Base-by-base conservation (phyloP, 495 filamentous ascomycete genomes). In the Talaromyces borbonicus region DNA sequence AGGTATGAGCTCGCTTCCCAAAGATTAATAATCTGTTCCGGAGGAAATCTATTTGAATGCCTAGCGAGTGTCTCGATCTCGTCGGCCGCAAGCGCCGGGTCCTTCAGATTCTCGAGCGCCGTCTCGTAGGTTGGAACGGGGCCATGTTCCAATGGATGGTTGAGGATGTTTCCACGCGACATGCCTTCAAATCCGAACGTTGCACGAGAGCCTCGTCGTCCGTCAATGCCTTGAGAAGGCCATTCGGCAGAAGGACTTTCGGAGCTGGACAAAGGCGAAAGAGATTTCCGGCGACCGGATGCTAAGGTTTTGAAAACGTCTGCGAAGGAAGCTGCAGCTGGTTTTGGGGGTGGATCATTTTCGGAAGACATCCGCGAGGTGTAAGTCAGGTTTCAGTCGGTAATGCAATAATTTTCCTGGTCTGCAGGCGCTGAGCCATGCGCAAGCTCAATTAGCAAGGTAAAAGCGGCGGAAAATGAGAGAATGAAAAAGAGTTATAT, bases 221-320 rank as follows among this genome's bases (percentile, higher is more conserved):
- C 55, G 43, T 71, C 62, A 20, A 57, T 59, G 16, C 46, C 45
- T 18, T 62, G 57, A n/a, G 51, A 57, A 16, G 50, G 15, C 24
- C 54, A 59, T 49, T 70, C 62, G 46, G 54, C n/a, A n/a, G n/a
- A 60, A 43, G 45, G 55, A 44, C 49, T 67, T 38, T 68, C 63
- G 33, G 56, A 57, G 8, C 61, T 37, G 8, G 65, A 66, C 11
- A 65, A 51, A 12, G 63, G 59, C 14, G 66, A 68, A 45, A 59
- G 54, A 26, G 63, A 65, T 56, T 67, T 69, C 0, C 64, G 56
- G 42, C 64, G 64, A 49, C 57, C 52, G 43, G 63, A 59, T 41
- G 59, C 60, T 70, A 72, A 41, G 26, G 65, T 69, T 47, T 66
- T 69, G 53, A 70, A 68, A 23, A 72, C 68, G 62, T 66, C 65